These are phyloP conservation scores for Smithsoniella earleae DNA, from an alignment of 163 green algal species.

Conservation along the genomic window DNA sequence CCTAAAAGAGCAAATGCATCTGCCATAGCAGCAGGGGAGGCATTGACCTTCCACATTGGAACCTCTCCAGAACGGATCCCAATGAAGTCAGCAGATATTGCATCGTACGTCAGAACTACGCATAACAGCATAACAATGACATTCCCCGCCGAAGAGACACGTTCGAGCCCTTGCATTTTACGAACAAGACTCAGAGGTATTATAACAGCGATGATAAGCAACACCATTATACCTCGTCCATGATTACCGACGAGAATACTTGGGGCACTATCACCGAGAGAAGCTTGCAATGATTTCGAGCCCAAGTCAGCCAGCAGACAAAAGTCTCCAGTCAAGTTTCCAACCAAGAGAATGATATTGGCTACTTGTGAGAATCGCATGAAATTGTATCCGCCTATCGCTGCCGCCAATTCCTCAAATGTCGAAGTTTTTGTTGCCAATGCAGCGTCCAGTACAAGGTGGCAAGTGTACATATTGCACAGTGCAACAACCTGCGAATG, in stretches of 20 bases:
- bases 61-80: constrained; percentile 9
- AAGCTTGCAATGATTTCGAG: constrained; percentile 5
- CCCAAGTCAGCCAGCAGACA: constrained; percentile 26
- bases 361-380: constrained; percentile 12
- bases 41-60: background rate
- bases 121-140: background rate
- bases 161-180: background rate
- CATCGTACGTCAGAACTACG: constrained; percentile 16
- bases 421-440: constrained; percentile 12
- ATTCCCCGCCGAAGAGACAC: background rate
- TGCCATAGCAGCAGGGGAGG: constrained; percentile 37
- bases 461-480: constrained; percentile 25
- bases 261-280: constrained; percentile 5
- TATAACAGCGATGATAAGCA: background rate
- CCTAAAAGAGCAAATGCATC: constrained; percentile 54
- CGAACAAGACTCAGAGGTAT: constrained; percentile 15
- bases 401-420: constrained; percentile 18
- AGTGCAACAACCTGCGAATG: constrained; percentile 9
- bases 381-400: background rate
- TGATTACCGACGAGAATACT: constrained; percentile 23
- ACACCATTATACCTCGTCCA: constrained; percentile 20
- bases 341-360: constrained; percentile 14
- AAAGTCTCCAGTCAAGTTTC: constrained; percentile 28
- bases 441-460: constrained; percentile 2
- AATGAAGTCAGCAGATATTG: background rate